phyloP scores from a whole-genome alignment of 2,329 filamentous ascomycete species.

The Penicillium sp. region DNA sequence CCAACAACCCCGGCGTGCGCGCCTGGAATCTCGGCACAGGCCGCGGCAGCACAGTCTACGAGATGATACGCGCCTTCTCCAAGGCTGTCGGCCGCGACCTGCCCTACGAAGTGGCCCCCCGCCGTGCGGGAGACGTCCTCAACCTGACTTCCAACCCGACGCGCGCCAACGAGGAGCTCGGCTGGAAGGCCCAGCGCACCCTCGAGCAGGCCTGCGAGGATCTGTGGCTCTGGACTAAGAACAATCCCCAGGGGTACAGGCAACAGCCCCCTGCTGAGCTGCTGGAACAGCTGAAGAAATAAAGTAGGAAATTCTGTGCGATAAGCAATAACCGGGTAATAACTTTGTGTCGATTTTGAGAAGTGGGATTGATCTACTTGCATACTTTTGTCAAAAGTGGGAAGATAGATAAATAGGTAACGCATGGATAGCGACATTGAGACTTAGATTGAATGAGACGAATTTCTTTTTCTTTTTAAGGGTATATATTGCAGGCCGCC shows the following conservation, averaged over 20 bases:
- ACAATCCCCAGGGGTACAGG: constrained; percentile 93
- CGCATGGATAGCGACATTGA: constrained; percentile 10
- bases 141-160: constrained; percentile 92
- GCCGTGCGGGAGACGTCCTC: constrained; percentile 87
- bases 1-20: constrained; percentile 75
- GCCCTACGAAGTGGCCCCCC: constrained; percentile 81
- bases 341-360: background rate
- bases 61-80: constrained; percentile 96
- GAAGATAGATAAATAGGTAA: constrained; percentile 3
- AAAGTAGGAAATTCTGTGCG: constrained; percentile 16
- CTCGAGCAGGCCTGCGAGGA: constrained; percentile 93
- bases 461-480: constrained; percentile 36
- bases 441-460: constrained; percentile 39
- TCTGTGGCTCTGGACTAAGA: constrained; percentile 95
- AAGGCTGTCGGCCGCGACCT: constrained; percentile 83
- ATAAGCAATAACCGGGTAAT: background rate
- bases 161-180: constrained; percentile 84
- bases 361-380: background rate
- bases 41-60: constrained; percentile 91
- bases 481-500: background rate
- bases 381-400: constrained; percentile 1
- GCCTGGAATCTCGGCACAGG: constrained; percentile 98
- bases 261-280: constrained; percentile 88
- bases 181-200: constrained; percentile 88
- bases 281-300: constrained; percentile 59